These are phyloP conservation scores for Rosa persica DNA, from an alignment of 306 rosid genomes.

Conservation along the genomic window DNA sequence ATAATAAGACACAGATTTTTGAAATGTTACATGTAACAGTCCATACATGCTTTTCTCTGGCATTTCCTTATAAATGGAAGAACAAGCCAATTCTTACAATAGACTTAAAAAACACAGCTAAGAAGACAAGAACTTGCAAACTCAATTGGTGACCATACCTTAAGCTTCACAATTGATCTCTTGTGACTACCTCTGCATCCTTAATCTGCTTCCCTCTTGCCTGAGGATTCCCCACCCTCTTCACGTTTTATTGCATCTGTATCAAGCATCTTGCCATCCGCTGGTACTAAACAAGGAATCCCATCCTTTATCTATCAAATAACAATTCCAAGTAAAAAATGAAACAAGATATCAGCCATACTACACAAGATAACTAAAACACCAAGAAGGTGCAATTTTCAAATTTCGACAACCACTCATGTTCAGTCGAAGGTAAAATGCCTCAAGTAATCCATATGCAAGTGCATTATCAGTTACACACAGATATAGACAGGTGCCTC, in stretches of 20 bases:
- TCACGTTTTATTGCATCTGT: conserved; percentile 42
- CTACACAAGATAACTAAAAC: background rate
- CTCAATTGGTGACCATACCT: background rate
- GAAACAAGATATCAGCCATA: conserved; percentile 5
- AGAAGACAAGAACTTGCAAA: background rate
- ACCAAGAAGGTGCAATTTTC: too few relatives aligned
- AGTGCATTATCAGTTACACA: background rate
- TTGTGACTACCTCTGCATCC: conserved; percentile 23
- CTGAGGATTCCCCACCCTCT: conserved; percentile 29
- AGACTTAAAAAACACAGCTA: background rate
- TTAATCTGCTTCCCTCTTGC: conserved; percentile 21
- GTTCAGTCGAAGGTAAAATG: background rate
- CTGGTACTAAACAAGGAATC: conserved; percentile 79
- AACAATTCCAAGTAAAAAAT: conserved; percentile 12
- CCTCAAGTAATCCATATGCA: background rate
- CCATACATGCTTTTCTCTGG: background rate
- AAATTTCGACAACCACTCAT: background rate
- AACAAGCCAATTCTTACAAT: background rate
- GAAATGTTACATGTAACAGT: background rate
- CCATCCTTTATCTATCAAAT: conserved; percentile 65
- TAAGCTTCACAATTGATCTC: conserved; percentile 16
- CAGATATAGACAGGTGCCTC: background rate
- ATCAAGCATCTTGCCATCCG: conserved; percentile 70
- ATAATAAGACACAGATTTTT: background rate
- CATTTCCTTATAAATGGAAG: background rate